Conservation (phyloP, 2,329 filamentous ascomycete species). For the Trichoderma oligosporum region DNA sequence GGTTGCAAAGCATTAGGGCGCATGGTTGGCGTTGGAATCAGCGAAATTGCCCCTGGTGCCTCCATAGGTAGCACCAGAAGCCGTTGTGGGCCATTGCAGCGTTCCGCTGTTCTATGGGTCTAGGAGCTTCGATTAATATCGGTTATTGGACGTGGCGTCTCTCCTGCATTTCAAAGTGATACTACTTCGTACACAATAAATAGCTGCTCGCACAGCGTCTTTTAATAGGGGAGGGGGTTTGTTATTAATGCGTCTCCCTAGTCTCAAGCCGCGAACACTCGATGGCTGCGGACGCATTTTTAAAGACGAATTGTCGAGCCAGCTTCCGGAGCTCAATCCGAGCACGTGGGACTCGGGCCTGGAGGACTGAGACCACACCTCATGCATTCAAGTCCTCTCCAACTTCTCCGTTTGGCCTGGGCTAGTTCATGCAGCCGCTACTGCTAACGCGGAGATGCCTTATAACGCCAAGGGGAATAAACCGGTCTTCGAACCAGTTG, state of each 20-base stretch:
- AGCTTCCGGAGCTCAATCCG: slow-evolving; percentile 1
- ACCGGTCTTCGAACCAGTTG: background rate
- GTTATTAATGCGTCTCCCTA: too few relatives aligned
- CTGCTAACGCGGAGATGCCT: slow-evolving; percentile 1
- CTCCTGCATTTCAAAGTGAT: background rate
- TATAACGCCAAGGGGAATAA: slow-evolving; percentile 6
- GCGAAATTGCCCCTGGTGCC: slow-evolving; percentile 10
- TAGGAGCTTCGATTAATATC: background rate
- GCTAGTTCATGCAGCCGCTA: slow-evolving; percentile 10
- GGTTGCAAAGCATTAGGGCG: background rate
- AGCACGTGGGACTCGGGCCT: slow-evolving; percentile 12
- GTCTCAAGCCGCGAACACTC: background rate
- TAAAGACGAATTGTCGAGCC: background rate
- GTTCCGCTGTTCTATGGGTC: background rate
- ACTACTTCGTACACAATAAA: too few relatives aligned
- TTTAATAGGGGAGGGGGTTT: too few relatives aligned
- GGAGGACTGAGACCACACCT: background rate
- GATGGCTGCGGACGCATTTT: background rate
- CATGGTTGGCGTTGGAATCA: background rate
- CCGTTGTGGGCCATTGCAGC: slow-evolving; percentile 4
- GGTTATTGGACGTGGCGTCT: background rate
- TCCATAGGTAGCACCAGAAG: background rate
- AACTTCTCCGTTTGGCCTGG: background rate
- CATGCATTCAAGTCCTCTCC: background rate
- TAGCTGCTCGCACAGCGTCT: too few relatives aligned